Percentiles rank a stretch among this genome's conserved stretches.
Evolutionary conservation across 2,329 filamentous ascomycete species (phyloP).

Genomic region (Magnaporthiopsis rhizophila): DNA sequence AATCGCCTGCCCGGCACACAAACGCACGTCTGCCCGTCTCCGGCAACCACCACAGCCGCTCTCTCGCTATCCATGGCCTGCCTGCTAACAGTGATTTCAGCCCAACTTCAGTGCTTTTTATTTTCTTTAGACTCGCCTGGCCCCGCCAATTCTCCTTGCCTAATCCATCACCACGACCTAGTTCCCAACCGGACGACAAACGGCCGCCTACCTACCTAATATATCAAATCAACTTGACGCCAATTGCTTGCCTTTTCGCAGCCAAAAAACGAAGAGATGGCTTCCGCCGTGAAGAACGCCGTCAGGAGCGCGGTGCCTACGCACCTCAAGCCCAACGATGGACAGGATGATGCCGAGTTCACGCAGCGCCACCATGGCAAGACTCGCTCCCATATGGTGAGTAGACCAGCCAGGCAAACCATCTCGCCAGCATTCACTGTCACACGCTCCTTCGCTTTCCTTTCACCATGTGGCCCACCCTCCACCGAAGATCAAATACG

Average conservation of each 20-base stretch:
- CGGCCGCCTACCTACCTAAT: not conserved
- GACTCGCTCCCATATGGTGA: constrained; percentile 78
- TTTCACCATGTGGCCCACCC: not conserved
- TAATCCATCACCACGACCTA: not conserved
- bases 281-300: constrained; percentile 62
- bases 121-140: not conserved
- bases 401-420: constrained; percentile 27
- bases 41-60: not conserved
- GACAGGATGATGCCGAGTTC: constrained; percentile 38
- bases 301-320: constrained; percentile 71
- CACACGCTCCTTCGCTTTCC: not conserved
- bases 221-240: not conserved
- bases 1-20: not conserved
- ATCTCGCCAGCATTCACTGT: not conserved
- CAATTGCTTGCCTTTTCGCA: not conserved
- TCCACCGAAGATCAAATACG: not conserved
- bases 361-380: constrained; percentile 71
- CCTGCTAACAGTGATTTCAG: not conserved
- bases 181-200: not conserved
- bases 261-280: constrained; percentile 44
- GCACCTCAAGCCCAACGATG: constrained; percentile 62
- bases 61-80: not conserved
- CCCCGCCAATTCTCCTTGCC: not conserved
- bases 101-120: not conserved
- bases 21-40: not conserved